Evolutionary conservation across 2,329 filamentous ascomycete species (phyloP).

Genomic region (Pseudonectria buxi): DNA sequence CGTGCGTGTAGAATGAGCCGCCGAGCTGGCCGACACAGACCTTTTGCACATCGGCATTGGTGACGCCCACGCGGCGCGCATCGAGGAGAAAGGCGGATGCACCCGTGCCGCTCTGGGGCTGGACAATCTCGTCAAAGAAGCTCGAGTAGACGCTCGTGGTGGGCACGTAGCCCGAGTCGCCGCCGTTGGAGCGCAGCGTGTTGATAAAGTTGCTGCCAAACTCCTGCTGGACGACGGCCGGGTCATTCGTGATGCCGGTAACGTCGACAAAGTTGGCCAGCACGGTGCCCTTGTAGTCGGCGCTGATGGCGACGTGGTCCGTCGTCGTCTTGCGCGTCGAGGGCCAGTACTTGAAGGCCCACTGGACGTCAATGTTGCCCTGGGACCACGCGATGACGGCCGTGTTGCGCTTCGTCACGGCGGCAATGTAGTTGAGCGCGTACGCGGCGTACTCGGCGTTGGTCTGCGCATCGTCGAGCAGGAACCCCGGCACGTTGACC

Average conservation of each 20-base stretch:
- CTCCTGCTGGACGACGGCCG: constrained; percentile 40
- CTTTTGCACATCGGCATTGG: constrained; percentile 42
- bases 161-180: constrained; percentile 47
- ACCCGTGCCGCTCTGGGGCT: constrained; percentile 38
- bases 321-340: constrained; percentile 36
- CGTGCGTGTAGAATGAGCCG: constrained; percentile 42
- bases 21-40: constrained; percentile 34
- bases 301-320: constrained; percentile 46
- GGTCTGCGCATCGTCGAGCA: constrained; percentile 41
- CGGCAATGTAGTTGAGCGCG: constrained; percentile 49
- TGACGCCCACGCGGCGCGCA: constrained; percentile 35
- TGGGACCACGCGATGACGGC: constrained; percentile 49
- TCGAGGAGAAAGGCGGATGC: constrained; percentile 42
- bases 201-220: constrained; percentile 37
- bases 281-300: constrained; percentile 37
- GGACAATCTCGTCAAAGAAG: constrained; percentile 43
- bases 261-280: constrained; percentile 11
- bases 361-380: constrained; percentile 47
- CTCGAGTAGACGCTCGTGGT: constrained; percentile 47
- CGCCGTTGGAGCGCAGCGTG: constrained; percentile 35
- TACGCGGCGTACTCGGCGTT: constrained; percentile 52
- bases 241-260: constrained; percentile 14
- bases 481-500: constrained; percentile 45
- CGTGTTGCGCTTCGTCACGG: constrained; percentile 32
- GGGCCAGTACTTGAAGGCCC: constrained; percentile 53